A percentile compares a stretch with the other conserved stretches of the same genome.
These are phyloP conservation scores for Candida saitoana DNA, from an alignment of 805 yeast genomes.

Conservation along the genomic window DNA sequence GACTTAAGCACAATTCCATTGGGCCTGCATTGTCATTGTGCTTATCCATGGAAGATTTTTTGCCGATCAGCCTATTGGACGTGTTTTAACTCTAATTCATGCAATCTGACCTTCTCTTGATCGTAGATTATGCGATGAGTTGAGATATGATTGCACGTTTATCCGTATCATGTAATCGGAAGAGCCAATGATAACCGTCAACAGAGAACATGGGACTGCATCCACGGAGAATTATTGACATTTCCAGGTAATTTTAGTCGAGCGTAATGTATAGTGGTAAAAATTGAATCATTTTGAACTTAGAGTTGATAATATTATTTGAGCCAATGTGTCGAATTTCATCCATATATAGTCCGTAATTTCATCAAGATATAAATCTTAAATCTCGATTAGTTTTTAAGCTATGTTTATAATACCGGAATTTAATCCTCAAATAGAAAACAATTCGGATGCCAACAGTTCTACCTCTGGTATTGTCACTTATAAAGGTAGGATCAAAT, in stretches of 20 bases:
- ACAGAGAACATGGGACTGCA: too few species aligned
- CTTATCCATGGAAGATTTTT: neutral
- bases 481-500: constrained; percentile 55
- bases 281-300: neutral
- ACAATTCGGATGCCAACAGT: neutral
- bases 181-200: too few species aligned
- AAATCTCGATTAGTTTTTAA: neutral
- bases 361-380: neutral
- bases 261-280: neutral
- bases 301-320: constrained; percentile 1
- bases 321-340: neutral
- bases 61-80: too few species aligned
- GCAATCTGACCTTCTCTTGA: too few species aligned
- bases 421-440: constrained; percentile 5
- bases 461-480: constrained; percentile 44
- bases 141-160: too few species aligned
- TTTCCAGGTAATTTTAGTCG: neutral
- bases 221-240: neutral
- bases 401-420: constrained; percentile 7
- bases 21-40: neutral
- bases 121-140: too few species aligned
- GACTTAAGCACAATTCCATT: neutral
- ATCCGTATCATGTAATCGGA: too few species aligned
- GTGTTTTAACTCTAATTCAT: too few species aligned
- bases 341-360: neutral